Conservation (phyloP, 257 asterid genomes). For the Salvia hispanica region DNA sequence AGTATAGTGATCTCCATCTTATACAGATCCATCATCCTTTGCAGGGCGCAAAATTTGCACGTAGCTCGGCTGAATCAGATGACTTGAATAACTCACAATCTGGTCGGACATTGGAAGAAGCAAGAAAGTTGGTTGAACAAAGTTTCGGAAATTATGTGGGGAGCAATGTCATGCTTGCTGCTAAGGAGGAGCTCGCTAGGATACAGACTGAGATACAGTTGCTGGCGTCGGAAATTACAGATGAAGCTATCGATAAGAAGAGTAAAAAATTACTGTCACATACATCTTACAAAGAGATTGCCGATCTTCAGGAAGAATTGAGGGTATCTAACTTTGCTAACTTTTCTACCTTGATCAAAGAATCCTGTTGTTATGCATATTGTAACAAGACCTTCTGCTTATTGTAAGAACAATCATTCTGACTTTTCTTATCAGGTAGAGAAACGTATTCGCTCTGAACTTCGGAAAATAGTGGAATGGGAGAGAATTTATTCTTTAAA, state of each 20-base stretch:
- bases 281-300: slow-evolving; percentile 75
- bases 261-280: slow-evolving; percentile 61
- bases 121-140: slow-evolving; percentile 91
- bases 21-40: slow-evolving; percentile 33
- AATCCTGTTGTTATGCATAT: slow-evolving; percentile 11
- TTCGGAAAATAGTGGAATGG: slow-evolving; percentile 76
- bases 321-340: slow-evolving; percentile 52
- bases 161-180: slow-evolving; percentile 95
- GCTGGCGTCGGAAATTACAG: slow-evolving; percentile 75
- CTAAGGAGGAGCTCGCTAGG: slow-evolving; percentile 85
- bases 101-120: slow-evolving; percentile 94
- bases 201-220: slow-evolving; percentile 81
- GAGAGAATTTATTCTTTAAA: slow-evolving; percentile 73
- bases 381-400: slow-evolving; percentile 12
- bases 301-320: slow-evolving; percentile 84
- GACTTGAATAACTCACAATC: slow-evolving; percentile 53
- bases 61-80: slow-evolving; percentile 56
- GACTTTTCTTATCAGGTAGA: slow-evolving; percentile 58
- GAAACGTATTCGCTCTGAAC: slow-evolving; percentile 73
- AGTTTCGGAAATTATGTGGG: slow-evolving; percentile 99
- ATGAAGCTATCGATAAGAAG: slow-evolving; percentile 86
- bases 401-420: slow-evolving; percentile 25
- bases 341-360: slow-evolving; percentile 21
- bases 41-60: slow-evolving; percentile 88
- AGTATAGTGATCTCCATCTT: slow-evolving; percentile 27